Conservation (phyloP, 2,329 filamentous ascomycete species). For the Aureobasidium melanogenum region DNA sequence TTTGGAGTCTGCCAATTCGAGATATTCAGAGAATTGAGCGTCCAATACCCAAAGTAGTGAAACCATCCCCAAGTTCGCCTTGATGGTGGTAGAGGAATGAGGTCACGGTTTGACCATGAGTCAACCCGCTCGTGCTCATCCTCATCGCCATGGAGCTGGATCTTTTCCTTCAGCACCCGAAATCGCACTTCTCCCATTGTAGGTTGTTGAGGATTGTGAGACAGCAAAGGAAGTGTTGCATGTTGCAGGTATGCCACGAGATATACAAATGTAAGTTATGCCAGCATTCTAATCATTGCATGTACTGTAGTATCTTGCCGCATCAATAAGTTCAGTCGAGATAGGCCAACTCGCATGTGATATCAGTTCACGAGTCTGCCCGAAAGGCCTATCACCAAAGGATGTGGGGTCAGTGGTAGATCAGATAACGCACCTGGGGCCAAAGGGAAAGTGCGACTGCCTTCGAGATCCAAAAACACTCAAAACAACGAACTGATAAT, state of each 20-base stretch:
- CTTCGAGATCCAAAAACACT: not conserved
- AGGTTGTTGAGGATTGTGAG: not conserved
- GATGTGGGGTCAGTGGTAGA: not conserved
- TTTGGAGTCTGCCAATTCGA: slow-evolving; percentile 9
- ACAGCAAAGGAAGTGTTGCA: not conserved
- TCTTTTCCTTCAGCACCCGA: not conserved
- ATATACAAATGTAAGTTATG: not conserved
- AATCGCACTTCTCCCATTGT: not conserved
- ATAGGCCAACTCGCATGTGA: not conserved
- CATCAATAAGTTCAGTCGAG: not conserved
- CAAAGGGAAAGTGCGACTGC: not conserved
- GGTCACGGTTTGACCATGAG: not conserved
- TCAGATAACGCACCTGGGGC: not conserved
- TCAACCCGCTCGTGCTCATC: not conserved
- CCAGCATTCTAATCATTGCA: no score
- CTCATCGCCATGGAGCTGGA: not conserved
- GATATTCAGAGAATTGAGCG: not conserved
- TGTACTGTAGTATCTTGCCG: no score
- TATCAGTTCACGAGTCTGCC: not conserved
- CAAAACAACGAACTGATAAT: not conserved
- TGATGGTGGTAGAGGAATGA: not conserved
- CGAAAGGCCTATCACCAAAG: no score
- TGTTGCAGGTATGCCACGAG: not conserved
- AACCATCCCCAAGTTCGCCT: slow-evolving; percentile 3
- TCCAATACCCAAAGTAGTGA: slow-evolving; percentile 9